phyloP scores from a whole-genome alignment of 257 asterid species.

The Eucommia ulmoides region DNA sequence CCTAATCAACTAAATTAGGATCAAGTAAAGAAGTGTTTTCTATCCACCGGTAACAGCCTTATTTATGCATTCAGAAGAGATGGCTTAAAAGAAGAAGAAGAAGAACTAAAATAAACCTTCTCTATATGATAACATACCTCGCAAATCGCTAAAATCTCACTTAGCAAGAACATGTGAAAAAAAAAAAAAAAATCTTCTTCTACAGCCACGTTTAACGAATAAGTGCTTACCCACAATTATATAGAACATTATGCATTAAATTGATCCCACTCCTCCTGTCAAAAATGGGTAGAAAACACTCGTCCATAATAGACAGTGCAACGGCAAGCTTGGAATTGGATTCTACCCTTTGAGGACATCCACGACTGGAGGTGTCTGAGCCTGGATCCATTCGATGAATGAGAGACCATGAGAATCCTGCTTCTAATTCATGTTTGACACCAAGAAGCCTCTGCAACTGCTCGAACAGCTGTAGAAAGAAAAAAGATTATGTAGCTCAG shows the following conservation, averaged over 20 bases:
- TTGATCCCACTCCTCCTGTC: slow-evolving; percentile 4
- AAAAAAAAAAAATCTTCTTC: no score
- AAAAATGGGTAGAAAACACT: slow-evolving; percentile 6
- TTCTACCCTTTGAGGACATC: slow-evolving; percentile 12
- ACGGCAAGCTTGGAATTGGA: slow-evolving; percentile 10
- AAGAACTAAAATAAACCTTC: no score
- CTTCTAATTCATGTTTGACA: slow-evolving; percentile 9
- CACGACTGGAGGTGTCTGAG: background rate
- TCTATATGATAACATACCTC: no score
- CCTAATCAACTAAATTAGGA: no score
- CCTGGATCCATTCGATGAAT: background rate
- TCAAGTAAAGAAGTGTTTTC: no score
- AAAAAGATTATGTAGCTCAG: background rate
- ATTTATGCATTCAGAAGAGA: no score
- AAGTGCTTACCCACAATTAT: slow-evolving; percentile 13
- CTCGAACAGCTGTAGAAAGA: background rate
- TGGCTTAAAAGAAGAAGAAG: no score
- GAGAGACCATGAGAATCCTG: slow-evolving; percentile 9
- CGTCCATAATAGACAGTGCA: slow-evolving; percentile 3
- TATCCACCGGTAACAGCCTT: no score
- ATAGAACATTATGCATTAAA: slow-evolving; percentile 8
- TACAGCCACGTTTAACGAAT: background rate
- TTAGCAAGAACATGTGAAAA: no score
- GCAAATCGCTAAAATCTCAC: no score
- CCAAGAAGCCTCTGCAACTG: background rate